Percentiles rank a stretch among this genome's conserved stretches.
These are phyloP conservation scores for Cubamyces sp. DNA, from an alignment of 768 basidiomycete species.

Conservation along the genomic window DNA sequence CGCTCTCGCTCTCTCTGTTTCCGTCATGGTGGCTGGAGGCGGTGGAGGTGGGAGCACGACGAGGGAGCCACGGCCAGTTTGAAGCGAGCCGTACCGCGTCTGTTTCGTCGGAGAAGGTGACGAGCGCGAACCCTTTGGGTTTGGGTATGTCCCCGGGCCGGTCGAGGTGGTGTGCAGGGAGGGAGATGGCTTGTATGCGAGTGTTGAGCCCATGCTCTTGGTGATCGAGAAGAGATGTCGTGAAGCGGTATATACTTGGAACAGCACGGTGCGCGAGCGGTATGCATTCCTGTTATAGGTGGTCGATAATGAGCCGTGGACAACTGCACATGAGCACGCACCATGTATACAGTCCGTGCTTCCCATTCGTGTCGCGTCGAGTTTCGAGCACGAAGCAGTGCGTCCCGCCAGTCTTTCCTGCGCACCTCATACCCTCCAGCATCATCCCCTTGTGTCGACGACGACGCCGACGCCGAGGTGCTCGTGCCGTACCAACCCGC, in stretches of 20 bases:
- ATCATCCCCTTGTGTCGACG: conserved; percentile 28
- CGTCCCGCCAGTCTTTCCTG: conserved; percentile 48
- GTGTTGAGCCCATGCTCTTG: conserved; percentile 2
- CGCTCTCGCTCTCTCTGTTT: neutral
- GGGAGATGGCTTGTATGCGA: conserved; percentile 52
- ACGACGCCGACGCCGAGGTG: conserved; percentile 20
- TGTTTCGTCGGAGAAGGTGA: conserved; percentile 50
- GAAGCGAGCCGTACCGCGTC: conserved; percentile 48
- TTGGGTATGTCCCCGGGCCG: conserved; percentile 54
- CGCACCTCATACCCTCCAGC: conserved; percentile 69
- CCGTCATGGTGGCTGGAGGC: neutral
- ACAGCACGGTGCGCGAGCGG: conserved; percentile 57
- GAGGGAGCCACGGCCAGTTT: conserved; percentile 66
- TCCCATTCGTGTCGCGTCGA: conserved; percentile 60
- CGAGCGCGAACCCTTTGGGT: conserved; percentile 78
- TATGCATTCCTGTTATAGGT: conserved; percentile 64
- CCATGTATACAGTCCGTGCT: conserved; percentile 66
- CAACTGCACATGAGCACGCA: conserved; percentile 39
- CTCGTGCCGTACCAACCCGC: conserved; percentile 41
- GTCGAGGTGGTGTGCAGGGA: conserved; percentile 70
- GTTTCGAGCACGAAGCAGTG: conserved; percentile 30
- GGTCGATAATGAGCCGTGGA: neutral
- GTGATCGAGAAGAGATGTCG: conserved; percentile 24
- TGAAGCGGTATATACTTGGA: conserved; percentile 52
- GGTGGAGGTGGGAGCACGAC: neutral